Percentiles rank a stretch among this genome's conserved stretches.
Conservation (phyloP, 2,329 filamentous ascomycete genomes). For the Neopestalotiopsis sp. region DNA sequence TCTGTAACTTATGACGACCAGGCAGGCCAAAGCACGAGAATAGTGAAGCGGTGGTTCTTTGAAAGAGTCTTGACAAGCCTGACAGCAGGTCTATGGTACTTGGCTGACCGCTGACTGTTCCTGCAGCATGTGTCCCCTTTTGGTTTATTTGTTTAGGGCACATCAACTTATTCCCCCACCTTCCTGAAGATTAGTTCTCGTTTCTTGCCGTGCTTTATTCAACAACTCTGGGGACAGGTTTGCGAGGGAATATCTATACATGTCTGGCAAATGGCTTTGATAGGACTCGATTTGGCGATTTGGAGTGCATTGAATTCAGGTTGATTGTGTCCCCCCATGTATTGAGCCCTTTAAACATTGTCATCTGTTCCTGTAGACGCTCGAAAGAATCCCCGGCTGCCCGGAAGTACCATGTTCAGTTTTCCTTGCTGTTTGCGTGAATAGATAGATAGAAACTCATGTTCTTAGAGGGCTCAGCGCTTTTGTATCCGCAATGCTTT, state of each 20-base stretch:
- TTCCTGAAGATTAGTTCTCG: constrained; percentile 17
- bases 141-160: constrained; percentile 12
- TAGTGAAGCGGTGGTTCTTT: neutral
- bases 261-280: constrained; percentile 45
- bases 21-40: neutral
- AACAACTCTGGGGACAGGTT: constrained; percentile 29
- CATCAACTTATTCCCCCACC: neutral
- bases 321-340: constrained; percentile 13
- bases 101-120: neutral
- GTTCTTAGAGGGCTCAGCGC: too few relatives aligned
- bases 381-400: neutral
- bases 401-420: too few relatives aligned
- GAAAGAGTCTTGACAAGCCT: constrained; percentile 2
- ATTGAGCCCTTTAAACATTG: neutral
- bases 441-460: too few relatives aligned
- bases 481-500: too few relatives aligned
- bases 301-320: constrained; percentile 52
- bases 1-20: neutral
- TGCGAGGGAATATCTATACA: constrained; percentile 41
- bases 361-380: neutral
- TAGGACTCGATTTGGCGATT: constrained; percentile 54
- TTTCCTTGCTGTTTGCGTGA: too few relatives aligned
- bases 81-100: constrained; percentile 14
- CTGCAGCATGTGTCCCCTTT: constrained; percentile 1
- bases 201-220: constrained; percentile 23